These are phyloP conservation scores for Umbelopsis sp. DNA, from an alignment of 192 early-diverging fungal species.

Conservation along the genomic window DNA sequence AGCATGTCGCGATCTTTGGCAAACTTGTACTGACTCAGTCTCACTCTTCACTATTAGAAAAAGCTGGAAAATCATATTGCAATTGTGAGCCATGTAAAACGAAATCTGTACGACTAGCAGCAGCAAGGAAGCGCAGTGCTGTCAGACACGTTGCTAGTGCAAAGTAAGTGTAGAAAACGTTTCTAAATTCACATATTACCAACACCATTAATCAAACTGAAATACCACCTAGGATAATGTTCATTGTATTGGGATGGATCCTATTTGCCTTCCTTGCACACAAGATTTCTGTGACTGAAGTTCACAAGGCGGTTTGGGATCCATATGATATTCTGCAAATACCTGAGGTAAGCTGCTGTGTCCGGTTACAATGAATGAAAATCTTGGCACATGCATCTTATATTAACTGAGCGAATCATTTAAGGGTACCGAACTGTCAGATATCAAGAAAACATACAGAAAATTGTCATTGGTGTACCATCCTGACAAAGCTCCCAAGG, in stretches of 20 bases:
- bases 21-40: not conserved
- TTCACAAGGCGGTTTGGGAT: conserved; percentile 72
- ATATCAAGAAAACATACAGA: conserved; percentile 74
- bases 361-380: not conserved
- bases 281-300: conserved; percentile 66
- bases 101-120: conserved; percentile 11
- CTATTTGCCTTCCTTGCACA: conserved; percentile 66
- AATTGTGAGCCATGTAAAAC: conserved; percentile 28
- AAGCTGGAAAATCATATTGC: conserved; percentile 21
- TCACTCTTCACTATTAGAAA: not conserved
- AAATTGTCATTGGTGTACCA: conserved; percentile 72
- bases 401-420: not conserved
- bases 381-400: not conserved
- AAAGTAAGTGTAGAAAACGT: conserved; percentile 23
- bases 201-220: no score
- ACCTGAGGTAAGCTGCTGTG: conserved; percentile 52
- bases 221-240: conserved; percentile 37
- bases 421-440: conserved; percentile 46
- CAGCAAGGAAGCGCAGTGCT: conserved; percentile 12
- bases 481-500: conserved; percentile 75
- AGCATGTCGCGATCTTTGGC: not conserved
- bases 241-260: conserved; percentile 65
- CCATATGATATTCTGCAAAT: conserved; percentile 94
- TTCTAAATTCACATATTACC: not conserved
- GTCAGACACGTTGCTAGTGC: conserved; percentile 17